phyloP scores from a whole-genome alignment of 2,329 filamentous ascomycete species.

The Dichotomopilus funicola region DNA sequence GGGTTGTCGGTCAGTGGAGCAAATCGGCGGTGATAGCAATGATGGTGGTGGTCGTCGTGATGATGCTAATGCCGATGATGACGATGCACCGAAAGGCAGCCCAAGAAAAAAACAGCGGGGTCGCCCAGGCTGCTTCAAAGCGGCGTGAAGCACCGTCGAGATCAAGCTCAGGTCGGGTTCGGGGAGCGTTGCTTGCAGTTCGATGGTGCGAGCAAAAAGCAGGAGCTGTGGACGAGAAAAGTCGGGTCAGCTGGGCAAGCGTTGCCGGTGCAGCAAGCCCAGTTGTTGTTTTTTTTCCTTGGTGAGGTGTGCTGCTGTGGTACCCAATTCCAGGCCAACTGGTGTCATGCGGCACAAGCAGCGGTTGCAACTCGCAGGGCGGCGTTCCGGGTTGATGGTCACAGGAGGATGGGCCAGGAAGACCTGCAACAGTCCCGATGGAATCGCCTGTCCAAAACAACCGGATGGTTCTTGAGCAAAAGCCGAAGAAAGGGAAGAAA shows the following conservation, averaged over 20 bases:
- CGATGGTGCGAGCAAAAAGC: too few species aligned
- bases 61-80: neutral
- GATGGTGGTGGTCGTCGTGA: neutral
- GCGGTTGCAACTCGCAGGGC: neutral
- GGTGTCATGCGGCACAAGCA: neutral
- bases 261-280: neutral
- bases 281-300: constrained; percentile 6
- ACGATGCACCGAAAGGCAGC: neutral
- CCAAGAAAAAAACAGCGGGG: too few species aligned
- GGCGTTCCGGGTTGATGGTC: neutral
- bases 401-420: neutral
- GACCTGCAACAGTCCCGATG: neutral
- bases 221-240: constrained; percentile 5
- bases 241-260: constrained; percentile 11
- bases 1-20: constrained; percentile 2
- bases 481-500: too few species aligned
- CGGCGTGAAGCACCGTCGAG: neutral
- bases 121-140: too few species aligned
- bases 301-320: neutral
- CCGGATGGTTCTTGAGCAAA: constrained; percentile 4
- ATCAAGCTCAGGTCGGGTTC: neutral
- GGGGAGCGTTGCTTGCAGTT: too few species aligned
- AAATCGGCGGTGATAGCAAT: neutral
- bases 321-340: constrained; percentile 14
- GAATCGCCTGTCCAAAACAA: constrained; percentile 7